Conservation (phyloP, 805 yeast genomes). For the Suhomyces sp. region DNA sequence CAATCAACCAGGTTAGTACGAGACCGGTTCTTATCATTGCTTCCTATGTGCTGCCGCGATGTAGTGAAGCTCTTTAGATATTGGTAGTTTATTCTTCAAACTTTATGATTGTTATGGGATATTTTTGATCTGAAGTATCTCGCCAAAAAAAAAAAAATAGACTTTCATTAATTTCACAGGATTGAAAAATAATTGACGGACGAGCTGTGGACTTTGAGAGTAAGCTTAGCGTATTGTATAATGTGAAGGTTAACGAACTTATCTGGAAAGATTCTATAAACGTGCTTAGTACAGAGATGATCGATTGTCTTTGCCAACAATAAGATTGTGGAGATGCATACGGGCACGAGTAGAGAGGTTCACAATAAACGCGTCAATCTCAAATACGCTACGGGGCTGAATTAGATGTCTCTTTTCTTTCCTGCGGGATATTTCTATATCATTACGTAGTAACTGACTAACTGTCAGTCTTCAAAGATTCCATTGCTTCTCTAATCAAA, state of each 20-base stretch:
- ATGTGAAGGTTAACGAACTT: background rate
- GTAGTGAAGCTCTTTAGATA: background rate
- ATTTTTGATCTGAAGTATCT: background rate
- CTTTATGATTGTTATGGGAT: background rate
- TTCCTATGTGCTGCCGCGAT: background rate
- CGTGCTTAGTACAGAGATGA: background rate
- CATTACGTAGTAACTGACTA: background rate
- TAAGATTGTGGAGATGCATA: background rate
- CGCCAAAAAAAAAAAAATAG: background rate
- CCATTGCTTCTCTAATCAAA: slow-evolving; percentile 80
- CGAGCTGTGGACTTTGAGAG: background rate
- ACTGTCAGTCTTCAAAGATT: slow-evolving; percentile 32
- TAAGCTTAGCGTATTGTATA: background rate
- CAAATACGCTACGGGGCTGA: background rate
- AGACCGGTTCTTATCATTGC: background rate
- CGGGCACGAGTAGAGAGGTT: background rate
- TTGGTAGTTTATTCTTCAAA: background rate
- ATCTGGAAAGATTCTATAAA: background rate
- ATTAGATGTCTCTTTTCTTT: background rate
- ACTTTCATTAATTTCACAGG: background rate
- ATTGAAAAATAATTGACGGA: background rate
- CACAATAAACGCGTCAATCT: background rate
- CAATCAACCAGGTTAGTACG: background rate
- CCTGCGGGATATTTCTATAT: background rate
- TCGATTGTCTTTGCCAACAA: background rate